Base-by-base conservation (phyloP, 768 basidiomycete genomes). In the Phylloporus scabripes region DNA sequence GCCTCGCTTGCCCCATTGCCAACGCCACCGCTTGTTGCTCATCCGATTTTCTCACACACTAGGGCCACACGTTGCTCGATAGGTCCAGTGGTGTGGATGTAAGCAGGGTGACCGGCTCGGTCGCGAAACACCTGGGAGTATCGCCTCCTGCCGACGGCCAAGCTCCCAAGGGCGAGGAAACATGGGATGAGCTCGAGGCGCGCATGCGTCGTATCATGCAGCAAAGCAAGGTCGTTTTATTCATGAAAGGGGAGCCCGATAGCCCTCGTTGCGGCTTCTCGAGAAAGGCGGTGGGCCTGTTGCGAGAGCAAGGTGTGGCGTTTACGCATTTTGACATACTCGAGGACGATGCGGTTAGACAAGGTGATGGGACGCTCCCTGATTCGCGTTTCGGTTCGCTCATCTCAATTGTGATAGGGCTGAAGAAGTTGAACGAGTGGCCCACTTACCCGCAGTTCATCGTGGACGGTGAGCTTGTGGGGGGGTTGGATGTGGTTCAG, bases 401-500 rank as follows among this genome's bases (percentile, higher is more conserved):
- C 39, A 59, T 36, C 9, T 3, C n/a, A n/a, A 26, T 15, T 45
- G 33, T 38, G 41, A 28, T 53, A 81, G 92, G 79, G 62, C 76
- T 85, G 45, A 85, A 85, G 70, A 78, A 74, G 53, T 61, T 91
- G 52, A 94, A 94, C 61, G 78, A 92, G 52, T 94, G 92, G 92
- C 92, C 92, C 0, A 95, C 88, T 4, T 91, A 79, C 72, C 88
- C 89, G 3, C 89, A 92, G 62, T 73, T 95, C 18, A 86, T 93
- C 55, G 74, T 92, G 44, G 81, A 89, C 3, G 94, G 96, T 5
- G 92, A 97, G 65, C 76, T 99, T 15, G 83, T 96, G 14, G 95
- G 95, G n/a, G 95, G 95, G 4, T 69, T 98, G 45, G 95, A 99
- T 63, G 84, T 98, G 45, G 79, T 94, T 20, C 79, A 82, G 65